These are phyloP conservation scores for Mediolabrus comicus DNA, from an alignment of 108 stramenopile genomes.

Conservation along the genomic window DNA sequence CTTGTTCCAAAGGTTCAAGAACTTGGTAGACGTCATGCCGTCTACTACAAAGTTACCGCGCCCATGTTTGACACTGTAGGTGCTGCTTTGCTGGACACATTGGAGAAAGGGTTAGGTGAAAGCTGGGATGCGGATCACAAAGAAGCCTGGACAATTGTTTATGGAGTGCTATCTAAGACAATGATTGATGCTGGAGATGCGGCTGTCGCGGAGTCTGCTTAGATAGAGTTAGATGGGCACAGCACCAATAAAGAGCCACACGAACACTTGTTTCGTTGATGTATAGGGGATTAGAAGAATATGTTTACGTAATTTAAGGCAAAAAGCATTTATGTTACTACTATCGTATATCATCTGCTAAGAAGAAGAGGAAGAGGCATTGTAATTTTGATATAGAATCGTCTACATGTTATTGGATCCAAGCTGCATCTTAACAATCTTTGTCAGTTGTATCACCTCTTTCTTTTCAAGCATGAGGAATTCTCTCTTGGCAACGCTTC, in stretches of 20 bases:
- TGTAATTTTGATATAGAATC: not conserved
- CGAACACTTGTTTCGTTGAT: too few species aligned
- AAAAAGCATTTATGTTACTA: too few species aligned
- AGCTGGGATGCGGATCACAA: constrained; percentile 31
- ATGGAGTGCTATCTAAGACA: constrained; percentile 16
- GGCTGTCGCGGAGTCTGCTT: not conserved
- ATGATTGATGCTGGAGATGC: constrained; percentile 18
- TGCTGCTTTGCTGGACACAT: constrained; percentile 23
- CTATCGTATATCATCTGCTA: too few species aligned
- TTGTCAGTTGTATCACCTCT: constrained; percentile 71
- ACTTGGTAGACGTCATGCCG: constrained; percentile 29
- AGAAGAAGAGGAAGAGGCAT: not conserved
- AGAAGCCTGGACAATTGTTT: constrained; percentile 36
- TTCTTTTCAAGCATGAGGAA: constrained; percentile 88
- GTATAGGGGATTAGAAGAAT: too few species aligned
- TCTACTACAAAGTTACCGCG: constrained; percentile 19
- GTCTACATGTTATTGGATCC: constrained; percentile 3
- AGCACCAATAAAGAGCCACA: too few species aligned
- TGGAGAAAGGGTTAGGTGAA: constrained; percentile 37
- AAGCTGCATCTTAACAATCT: constrained; percentile 65
- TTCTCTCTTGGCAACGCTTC: constrained; percentile 24
- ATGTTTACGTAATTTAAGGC: too few species aligned
- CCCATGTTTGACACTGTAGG: constrained; percentile 36
- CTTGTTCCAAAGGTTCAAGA: constrained; percentile 22
- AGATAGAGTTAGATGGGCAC: too few species aligned